phyloP scores from a whole-genome alignment of 2,329 filamentous ascomycete genomes.

The Beauveria brongniartii region DNA sequence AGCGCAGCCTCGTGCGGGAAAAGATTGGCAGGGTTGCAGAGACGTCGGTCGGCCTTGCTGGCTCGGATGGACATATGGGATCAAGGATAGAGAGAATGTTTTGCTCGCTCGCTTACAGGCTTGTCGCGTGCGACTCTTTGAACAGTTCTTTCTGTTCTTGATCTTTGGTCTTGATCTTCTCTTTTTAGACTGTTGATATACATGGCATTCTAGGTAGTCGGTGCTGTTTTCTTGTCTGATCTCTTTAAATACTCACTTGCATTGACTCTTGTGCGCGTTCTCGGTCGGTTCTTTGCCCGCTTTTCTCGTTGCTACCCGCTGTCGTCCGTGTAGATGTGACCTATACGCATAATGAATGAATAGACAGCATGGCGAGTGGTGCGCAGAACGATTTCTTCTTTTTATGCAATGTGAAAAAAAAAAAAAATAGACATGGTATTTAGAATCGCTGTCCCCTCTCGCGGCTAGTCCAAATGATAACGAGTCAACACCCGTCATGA shows the following conservation, averaged over 20 bases:
- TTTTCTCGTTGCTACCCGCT: no score
- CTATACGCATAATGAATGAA: no score
- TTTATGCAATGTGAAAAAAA: background rate
- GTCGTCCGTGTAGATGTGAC: no score
- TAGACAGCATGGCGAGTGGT: background rate
- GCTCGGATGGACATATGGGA: no score
- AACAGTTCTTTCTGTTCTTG: background rate
- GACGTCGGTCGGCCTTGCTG: no score
- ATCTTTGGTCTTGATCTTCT: background rate
- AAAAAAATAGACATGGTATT: background rate
- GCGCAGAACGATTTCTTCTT: background rate
- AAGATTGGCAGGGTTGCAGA: no score
- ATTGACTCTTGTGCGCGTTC: background rate
- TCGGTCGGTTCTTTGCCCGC: no score
- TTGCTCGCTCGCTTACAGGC: background rate
- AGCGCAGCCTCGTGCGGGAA: background rate
- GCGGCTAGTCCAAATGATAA: background rate
- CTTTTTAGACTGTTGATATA: background rate
- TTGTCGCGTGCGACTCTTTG: background rate
- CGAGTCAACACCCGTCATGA: background rate
- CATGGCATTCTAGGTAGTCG: background rate
- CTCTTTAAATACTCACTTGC: background rate
- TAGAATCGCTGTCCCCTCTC: background rate
- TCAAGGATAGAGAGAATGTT: background rate
- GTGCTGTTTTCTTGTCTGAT: background rate